Evolutionary conservation across 2,329 filamentous ascomycete genomes (phyloP).

Genomic region (Pyrenophora graminea): DNA sequence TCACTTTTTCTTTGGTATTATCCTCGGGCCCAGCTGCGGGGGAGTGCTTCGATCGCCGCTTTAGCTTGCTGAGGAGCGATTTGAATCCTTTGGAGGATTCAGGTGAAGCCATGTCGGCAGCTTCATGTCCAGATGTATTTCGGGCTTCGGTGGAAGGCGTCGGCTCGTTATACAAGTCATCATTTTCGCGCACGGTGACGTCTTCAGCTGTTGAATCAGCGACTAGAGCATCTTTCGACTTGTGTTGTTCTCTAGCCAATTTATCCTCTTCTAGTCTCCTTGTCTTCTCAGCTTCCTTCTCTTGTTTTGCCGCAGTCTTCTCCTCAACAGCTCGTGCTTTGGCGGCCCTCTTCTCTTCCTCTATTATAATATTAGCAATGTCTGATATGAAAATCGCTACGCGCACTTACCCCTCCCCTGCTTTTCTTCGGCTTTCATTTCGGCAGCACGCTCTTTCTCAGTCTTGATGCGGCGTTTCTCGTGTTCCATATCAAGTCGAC

Average conservation of each 20-base stretch:
- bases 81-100: slow-evolving; percentile 44
- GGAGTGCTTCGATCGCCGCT: slow-evolving; percentile 44
- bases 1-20: slow-evolving; percentile 25
- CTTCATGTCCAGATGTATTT: slow-evolving; percentile 11
- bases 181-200: slow-evolving; percentile 13
- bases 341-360: slow-evolving; percentile 57
- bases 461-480: slow-evolving; percentile 63
- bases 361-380: slow-evolving; percentile 46
- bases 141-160: slow-evolving; percentile 11
- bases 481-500: slow-evolving; percentile 67
- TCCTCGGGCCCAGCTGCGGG: slow-evolving; percentile 16
- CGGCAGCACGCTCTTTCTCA: slow-evolving; percentile 57
- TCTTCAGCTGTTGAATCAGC: slow-evolving; percentile 13
- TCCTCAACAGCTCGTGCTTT: slow-evolving; percentile 58
- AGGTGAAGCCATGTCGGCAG: slow-evolving; percentile 26
- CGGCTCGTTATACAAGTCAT: slow-evolving; percentile 28
- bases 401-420: slow-evolving; percentile 60
- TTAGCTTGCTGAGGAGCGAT: slow-evolving; percentile 45
- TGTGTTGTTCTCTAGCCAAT: slow-evolving; percentile 57
- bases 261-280: slow-evolving; percentile 60
- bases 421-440: slow-evolving; percentile 53
- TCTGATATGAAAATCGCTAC: background rate
- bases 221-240: slow-evolving; percentile 45
- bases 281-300: slow-evolving; percentile 52
- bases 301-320: slow-evolving; percentile 45